phyloP scores from a whole-genome alignment of 257 asterid species.

The Penstemon barbatus region DNA sequence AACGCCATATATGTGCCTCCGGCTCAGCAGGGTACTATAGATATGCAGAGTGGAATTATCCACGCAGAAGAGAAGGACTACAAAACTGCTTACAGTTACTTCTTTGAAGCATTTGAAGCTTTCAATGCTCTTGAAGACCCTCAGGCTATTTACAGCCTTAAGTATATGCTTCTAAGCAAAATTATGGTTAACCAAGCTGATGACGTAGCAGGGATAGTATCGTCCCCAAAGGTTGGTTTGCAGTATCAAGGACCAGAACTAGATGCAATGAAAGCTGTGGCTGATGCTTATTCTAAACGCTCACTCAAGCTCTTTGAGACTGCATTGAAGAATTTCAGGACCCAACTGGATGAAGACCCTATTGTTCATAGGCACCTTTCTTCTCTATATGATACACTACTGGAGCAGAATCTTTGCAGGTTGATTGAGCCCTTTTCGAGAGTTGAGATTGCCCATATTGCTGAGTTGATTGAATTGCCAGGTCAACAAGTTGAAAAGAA shows the following conservation, averaged over 20 bases:
- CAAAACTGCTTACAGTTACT: constrained; percentile 65
- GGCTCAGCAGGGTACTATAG: constrained; percentile 66
- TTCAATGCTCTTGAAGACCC: constrained; percentile 62
- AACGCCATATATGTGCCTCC: constrained; percentile 70
- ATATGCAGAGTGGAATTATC: constrained; percentile 61
- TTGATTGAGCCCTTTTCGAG: constrained; percentile 66
- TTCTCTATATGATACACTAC: constrained; percentile 57
- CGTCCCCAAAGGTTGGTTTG: constrained; percentile 60
- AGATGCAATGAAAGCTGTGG: constrained; percentile 68
- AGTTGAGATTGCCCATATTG: constrained; percentile 58
- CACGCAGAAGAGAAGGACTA: constrained; percentile 70
- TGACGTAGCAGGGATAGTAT: constrained; percentile 60
- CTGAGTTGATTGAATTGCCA: constrained; percentile 61
- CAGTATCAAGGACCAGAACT: constrained; percentile 65
- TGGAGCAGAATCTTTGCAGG: constrained; percentile 73
- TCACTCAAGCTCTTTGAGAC: constrained; percentile 59
- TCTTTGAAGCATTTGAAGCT: constrained; percentile 68
- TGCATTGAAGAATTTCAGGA: constrained; percentile 55
- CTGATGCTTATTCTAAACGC: constrained; percentile 67
- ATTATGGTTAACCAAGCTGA: constrained; percentile 70
- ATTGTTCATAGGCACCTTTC: constrained; percentile 70
- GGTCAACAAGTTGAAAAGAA: constrained; percentile 57
- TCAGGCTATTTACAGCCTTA: constrained; percentile 60
- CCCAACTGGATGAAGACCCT: constrained; percentile 64
- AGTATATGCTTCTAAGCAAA: constrained; percentile 62